These are phyloP conservation scores for Croton setiger DNA, from an alignment of 441 rosid species.

Conservation along the genomic window DNA sequence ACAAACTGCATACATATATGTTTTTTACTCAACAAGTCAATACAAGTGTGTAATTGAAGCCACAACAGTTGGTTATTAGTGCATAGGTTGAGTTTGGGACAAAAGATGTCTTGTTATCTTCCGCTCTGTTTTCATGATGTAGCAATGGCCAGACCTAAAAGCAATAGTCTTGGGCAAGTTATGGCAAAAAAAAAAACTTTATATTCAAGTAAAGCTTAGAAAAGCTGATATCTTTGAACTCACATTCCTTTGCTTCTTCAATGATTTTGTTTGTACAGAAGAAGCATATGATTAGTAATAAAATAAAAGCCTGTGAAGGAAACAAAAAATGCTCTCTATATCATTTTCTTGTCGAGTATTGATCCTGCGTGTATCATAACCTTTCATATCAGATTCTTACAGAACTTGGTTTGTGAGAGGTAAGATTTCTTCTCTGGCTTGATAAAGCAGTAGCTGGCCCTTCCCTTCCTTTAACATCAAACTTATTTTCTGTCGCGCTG, in stretches of 20 bases:
- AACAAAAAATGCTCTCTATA: neutral
- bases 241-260: neutral
- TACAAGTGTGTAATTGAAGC: too few species aligned
- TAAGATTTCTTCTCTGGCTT: constrained; percentile 24
- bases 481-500: constrained; percentile 20
- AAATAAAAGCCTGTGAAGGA: neutral
- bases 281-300: neutral
- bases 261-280: neutral
- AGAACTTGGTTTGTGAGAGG: constrained; percentile 24
- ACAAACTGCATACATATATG: too few species aligned
- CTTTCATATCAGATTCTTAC: constrained; percentile 11
- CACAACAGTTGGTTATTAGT: too few species aligned
- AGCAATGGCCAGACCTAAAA: too few species aligned
- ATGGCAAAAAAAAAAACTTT: neutral
- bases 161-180: too few species aligned
- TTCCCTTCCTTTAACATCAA: constrained; percentile 26
- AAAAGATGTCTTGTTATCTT: too few species aligned
- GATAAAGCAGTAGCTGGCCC: constrained; percentile 19
- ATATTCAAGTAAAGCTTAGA: neutral
- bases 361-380: neutral
- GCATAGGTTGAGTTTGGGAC: too few species aligned
- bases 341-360: neutral
- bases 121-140: too few species aligned
- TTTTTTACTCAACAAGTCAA: too few species aligned
- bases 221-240: neutral